A percentile compares a stretch with the other conserved stretches of the same genome.
Conservation (phyloP, 2,329 filamentous ascomycete species). For the Pseudocercospora macadamiae region DNA sequence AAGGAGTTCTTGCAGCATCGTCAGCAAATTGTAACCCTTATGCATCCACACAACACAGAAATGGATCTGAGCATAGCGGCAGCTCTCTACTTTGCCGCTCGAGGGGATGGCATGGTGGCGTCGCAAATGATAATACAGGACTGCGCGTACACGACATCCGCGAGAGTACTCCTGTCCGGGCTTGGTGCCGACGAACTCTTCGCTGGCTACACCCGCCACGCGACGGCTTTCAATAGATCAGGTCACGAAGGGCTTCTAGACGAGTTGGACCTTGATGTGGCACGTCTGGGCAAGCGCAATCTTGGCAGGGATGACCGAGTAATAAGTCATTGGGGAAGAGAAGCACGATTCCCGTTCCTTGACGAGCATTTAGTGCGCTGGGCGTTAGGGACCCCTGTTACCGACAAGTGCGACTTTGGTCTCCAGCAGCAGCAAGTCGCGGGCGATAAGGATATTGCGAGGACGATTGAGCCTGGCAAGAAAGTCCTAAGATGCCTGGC, state of each 20-base stretch:
- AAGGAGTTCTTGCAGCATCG: conserved; percentile 71
- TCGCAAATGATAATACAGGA: neutral
- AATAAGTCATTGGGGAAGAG: conserved; percentile 84
- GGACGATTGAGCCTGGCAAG: conserved; percentile 73
- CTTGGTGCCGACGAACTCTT: conserved; percentile 96
- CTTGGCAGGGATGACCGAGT: conserved; percentile 91
- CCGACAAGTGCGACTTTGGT: conserved; percentile 84
- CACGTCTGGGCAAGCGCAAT: conserved; percentile 87
- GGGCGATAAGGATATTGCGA: conserved; percentile 13
- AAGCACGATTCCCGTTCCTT: conserved; percentile 87
- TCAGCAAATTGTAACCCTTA: conserved; percentile 70
- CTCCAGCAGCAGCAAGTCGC: conserved; percentile 29
- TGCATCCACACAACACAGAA: conserved; percentile 93
- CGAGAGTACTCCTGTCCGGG: conserved; percentile 85
- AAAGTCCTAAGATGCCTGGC: conserved; percentile 77
- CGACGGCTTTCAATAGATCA: conserved; percentile 69
- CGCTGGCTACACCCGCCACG: conserved; percentile 86
- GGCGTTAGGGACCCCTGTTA: conserved; percentile 73
- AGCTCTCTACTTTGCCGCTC: conserved; percentile 92
- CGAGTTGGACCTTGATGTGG: conserved; percentile 83
- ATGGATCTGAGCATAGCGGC: conserved; percentile 96
- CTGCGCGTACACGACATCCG: conserved; percentile 64
- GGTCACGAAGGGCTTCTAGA: conserved; percentile 74
- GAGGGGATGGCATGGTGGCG: conserved; percentile 58
- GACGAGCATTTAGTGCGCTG: conserved; percentile 85